These are phyloP conservation scores for Tylopilus cervinicoccineus DNA, from an alignment of 768 basidiomycete species.

Conservation along the genomic window DNA sequence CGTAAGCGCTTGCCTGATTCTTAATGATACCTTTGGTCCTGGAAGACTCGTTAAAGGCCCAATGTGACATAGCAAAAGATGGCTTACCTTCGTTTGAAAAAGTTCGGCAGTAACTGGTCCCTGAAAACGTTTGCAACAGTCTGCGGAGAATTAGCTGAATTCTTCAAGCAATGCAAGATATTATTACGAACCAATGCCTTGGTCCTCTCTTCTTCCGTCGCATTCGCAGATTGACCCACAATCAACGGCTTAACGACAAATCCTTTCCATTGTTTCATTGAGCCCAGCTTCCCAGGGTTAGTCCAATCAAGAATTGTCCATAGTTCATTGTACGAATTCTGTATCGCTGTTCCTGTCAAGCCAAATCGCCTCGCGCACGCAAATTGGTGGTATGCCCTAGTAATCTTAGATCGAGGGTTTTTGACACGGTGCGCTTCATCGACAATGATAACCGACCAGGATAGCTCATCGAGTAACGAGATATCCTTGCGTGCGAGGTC, in stretches of 20 bases:
- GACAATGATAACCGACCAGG: conserved; percentile 71
- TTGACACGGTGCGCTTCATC: conserved; percentile 94
- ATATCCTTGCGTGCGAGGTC: conserved; percentile 74
- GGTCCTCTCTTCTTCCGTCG: conserved; percentile 58
- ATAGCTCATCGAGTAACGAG: conserved; percentile 58
- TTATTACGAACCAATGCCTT: conserved; percentile 43
- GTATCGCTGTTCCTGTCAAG: conserved; percentile 79
- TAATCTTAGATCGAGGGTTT: conserved; percentile 64
- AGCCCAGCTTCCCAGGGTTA: conserved; percentile 77
- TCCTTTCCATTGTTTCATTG: conserved; percentile 68
- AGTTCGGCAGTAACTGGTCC: conserved; percentile 68
- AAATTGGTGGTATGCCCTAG: conserved; percentile 69
- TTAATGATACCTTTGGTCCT: conserved; percentile 77
- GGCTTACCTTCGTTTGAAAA: conserved; percentile 74
- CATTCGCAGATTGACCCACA: conserved; percentile 60
- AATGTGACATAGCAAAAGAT: not conserved
- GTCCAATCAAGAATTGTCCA: conserved; percentile 94
- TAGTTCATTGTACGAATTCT: conserved; percentile 87
- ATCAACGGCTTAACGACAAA: conserved; percentile 67
- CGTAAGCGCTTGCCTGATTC: conserved; percentile 45
- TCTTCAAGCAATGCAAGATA: not conserved
- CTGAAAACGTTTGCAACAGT: conserved; percentile 58
- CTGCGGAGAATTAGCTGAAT: conserved; percentile 28
- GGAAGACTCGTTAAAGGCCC: not conserved
- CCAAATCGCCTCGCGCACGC: conserved; percentile 70